Conservation (phyloP, 139 green algal genomes). For the Micractinium conductrix region DNA sequence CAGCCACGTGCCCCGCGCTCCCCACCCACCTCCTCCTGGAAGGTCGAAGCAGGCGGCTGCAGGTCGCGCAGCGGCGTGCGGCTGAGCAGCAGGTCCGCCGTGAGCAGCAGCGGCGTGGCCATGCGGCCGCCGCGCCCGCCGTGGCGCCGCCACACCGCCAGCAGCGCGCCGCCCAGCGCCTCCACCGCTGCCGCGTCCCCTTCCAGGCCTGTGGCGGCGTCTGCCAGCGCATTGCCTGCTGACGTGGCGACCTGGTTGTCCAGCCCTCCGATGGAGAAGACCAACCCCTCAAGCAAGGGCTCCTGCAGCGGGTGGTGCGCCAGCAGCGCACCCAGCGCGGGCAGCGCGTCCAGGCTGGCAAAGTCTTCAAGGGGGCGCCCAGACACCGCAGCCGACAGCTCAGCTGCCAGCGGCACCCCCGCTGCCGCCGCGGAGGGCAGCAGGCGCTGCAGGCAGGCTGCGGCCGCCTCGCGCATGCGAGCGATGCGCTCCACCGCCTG, state of each 20-base stretch:
- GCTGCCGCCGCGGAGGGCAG: not conserved
- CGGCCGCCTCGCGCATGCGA: conserved; percentile 66
- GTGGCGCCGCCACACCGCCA: conserved; percentile 15
- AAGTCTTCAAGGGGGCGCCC: conserved; percentile 12
- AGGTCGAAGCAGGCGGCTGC: not conserved
- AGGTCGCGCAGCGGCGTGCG: conserved; percentile 24
- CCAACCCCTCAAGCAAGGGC: conserved; percentile 76
- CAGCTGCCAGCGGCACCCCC: conserved; percentile 18
- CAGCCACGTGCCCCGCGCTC: not conserved
- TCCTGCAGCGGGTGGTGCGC: conserved; percentile 27
- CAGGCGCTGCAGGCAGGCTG: conserved; percentile 13
- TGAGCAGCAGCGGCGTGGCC: conserved; percentile 57
- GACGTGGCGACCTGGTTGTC: conserved; percentile 68
- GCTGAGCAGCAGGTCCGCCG: conserved; percentile 61
- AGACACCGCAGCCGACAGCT: conserved; percentile 2
- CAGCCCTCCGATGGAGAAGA: conserved; percentile 82
- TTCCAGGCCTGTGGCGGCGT: conserved; percentile 36
- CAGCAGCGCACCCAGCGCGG: conserved; percentile 50
- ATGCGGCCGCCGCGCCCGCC: conserved; percentile 4
- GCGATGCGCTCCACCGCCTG: conserved; percentile 90
- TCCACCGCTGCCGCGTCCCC: not conserved
- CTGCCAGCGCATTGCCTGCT: conserved; percentile 58
- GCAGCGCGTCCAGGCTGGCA: conserved; percentile 48
- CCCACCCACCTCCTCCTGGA: conserved; percentile 5
- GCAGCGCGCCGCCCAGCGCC: conserved; percentile 2